phyloP scores from a whole-genome alignment of 108 stramenopile genomes.

The Fragilaria radians region DNA sequence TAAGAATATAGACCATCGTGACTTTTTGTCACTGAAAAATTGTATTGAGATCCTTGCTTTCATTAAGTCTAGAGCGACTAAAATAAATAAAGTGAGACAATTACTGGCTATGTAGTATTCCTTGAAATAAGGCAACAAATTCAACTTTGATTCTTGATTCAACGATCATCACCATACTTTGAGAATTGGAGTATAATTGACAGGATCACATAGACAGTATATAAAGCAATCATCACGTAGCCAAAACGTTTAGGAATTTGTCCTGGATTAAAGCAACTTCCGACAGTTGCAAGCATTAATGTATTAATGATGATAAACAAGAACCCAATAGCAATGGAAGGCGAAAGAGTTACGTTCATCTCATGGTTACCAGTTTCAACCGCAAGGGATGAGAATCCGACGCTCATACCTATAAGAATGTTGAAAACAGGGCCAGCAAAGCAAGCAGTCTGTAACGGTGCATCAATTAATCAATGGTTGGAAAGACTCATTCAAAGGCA shows the following conservation, averaged over 20 bases:
- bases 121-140: no score
- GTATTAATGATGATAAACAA: slow-evolving; percentile 63
- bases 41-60: no score
- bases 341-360: slow-evolving; percentile 30
- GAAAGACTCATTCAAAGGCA: no score
- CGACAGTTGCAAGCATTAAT: slow-evolving; percentile 35
- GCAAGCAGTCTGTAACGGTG: slow-evolving; percentile 52
- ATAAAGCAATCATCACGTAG: slow-evolving; percentile 35
- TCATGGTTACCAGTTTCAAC: slow-evolving; percentile 25
- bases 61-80: no score
- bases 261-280: slow-evolving; percentile 27
- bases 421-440: slow-evolving; percentile 98
- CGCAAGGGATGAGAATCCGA: slow-evolving; percentile 53
- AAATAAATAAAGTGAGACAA: no score
- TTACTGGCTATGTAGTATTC: no score
- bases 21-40: no score
- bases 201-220: slow-evolving; percentile 29
- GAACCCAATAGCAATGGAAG: slow-evolving; percentile 55
- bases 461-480: no score
- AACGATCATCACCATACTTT: no score
- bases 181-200: slow-evolving; percentile 26
- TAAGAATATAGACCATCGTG: no score
- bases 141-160: no score
- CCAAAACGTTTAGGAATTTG: slow-evolving; percentile 61
- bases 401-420: slow-evolving; percentile 73